phyloP scores from a whole-genome alignment of 164 flowering plant genomes.

The Magnolia kwangsiensis region DNA sequence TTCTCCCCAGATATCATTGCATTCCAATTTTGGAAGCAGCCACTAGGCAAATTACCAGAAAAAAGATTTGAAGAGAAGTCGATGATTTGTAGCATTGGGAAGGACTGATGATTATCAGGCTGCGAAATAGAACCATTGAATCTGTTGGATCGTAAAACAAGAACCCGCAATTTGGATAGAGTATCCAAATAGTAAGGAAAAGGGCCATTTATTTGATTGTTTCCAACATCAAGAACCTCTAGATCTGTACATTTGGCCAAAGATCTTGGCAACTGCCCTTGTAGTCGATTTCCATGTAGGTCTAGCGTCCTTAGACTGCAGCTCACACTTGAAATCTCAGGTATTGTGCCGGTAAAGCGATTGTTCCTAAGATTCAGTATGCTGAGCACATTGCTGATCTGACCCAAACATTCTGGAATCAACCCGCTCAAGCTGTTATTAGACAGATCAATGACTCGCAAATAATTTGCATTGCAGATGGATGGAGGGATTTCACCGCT shows the following conservation, averaged over 20 bases:
- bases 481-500: slow-evolving; percentile 28
- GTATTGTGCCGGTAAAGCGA: slow-evolving; percentile 37
- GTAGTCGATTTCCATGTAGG: slow-evolving; percentile 41
- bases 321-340: slow-evolving; percentile 18
- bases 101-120: background rate
- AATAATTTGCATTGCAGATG: slow-evolving; percentile 37
- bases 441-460: slow-evolving; percentile 51
- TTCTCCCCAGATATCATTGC: slow-evolving; percentile 12
- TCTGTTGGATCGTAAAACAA: slow-evolving; percentile 50
- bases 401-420: slow-evolving; percentile 42
- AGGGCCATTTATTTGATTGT: slow-evolving; percentile 36
- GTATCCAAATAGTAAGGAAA: slow-evolving; percentile 48
- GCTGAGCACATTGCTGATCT: slow-evolving; percentile 11
- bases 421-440: slow-evolving; percentile 37
- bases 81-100: slow-evolving; percentile 44
- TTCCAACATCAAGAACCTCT: slow-evolving; percentile 57
- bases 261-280: slow-evolving; percentile 48
- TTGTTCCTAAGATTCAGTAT: slow-evolving; percentile 45
- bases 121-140: slow-evolving; percentile 37
- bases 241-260: slow-evolving; percentile 42
- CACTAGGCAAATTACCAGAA: slow-evolving; percentile 27
- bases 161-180: slow-evolving; percentile 38
- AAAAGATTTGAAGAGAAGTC: slow-evolving; percentile 50
- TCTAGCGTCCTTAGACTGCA: slow-evolving; percentile 41
- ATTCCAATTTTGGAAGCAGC: slow-evolving; percentile 30